Evolutionary conservation across 164 flowering plant species (phyloP), one percentile per base, ranked within the genome.

Genomic region (Liriodendron chinense): DNA sequence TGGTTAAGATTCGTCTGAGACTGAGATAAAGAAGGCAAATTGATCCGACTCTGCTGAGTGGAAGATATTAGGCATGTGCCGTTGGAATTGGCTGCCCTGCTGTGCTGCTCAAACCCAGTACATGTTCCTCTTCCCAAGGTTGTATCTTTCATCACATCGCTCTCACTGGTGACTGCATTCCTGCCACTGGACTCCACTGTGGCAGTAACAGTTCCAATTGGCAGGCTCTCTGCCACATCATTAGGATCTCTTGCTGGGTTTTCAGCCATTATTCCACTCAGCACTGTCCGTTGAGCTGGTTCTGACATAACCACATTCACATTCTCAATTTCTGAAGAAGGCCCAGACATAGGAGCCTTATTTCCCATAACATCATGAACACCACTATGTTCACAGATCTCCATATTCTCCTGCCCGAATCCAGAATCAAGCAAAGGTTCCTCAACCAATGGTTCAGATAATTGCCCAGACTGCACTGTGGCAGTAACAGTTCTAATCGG

Each of bases 401-500:
- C n/a, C n/a, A n/a, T n/a, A n/a, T n/a, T n/a, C n/a, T n/a, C n/a
- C n/a, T n/a, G n/a, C n/a, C n/a, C n/a, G n/a, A n/a, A n/a, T n/a
- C n/a, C n/a, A n/a, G n/a, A n/a, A n/a, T n/a, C n/a, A n/a, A n/a
- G n/a, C n/a, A n/a, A n/a, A n/a, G n/a, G n/a, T n/a, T 65, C 73
- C 47, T 47, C 68, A 24, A 65, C 43, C 47, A 77, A 61, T 65
- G 82, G 75, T 72, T 77, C 86, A 65, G 70, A 72, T 24, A 77
- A 65, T 25, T 71, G 80, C 81, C 87, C 84, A 21, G 65, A n/a
- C 47, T 34, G 69, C 69, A 67, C 20, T 12, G 47, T 63, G 49
- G 23, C 16, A 12, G 49, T 66, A 1, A 21, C 67, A 7, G 47
- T 67, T 43, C 28, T 67, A 21, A 48, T 48, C 1, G 68, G 26